Conservation (phyloP, 1,284 basidiomycete genomes). For the Apiotrichum sp. region DNA sequence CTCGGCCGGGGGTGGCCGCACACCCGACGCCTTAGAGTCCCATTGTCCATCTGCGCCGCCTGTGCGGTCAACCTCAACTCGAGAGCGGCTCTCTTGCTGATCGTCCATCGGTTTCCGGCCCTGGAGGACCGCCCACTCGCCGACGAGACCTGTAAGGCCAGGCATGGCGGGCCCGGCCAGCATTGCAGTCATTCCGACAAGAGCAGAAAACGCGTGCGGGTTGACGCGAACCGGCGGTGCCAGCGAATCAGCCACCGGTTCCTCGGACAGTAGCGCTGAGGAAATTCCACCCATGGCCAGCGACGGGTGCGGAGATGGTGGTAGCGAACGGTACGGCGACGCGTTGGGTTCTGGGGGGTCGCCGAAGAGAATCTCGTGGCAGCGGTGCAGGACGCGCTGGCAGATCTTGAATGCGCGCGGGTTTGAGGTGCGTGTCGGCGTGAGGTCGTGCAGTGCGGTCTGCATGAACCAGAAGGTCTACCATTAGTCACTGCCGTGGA, state of each 20-base stretch:
- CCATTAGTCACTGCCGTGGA: no score
- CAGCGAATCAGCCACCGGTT: background rate
- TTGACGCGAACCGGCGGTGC: constrained; percentile 57
- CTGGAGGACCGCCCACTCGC: constrained; percentile 83
- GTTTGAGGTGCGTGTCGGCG: constrained; percentile 55
- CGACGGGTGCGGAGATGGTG: constrained; percentile 29
- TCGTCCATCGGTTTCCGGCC: constrained; percentile 52
- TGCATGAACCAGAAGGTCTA: constrained; percentile 98
- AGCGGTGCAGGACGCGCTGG: constrained; percentile 83
- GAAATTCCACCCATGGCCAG: constrained; percentile 1
- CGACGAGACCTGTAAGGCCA: constrained; percentile 61
- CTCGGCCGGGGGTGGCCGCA: constrained; percentile 9
- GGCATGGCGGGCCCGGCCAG: constrained; percentile 79
- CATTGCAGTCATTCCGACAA: constrained; percentile 80
- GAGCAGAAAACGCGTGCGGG: constrained; percentile 62
- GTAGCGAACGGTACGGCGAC: constrained; percentile 59
- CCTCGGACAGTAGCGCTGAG: background rate
- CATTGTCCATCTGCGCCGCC: constrained; percentile 37
- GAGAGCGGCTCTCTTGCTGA: constrained; percentile 27
- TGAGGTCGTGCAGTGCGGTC: constrained; percentile 82
- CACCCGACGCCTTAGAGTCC: constrained; percentile 2
- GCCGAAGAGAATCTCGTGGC: constrained; percentile 95
- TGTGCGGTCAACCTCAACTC: constrained; percentile 38
- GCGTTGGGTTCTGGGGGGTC: constrained; percentile 64
- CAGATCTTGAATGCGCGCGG: constrained; percentile 84